Conservation (phyloP, 1,284 basidiomycete species). For the Rhodotorula sp. region DNA sequence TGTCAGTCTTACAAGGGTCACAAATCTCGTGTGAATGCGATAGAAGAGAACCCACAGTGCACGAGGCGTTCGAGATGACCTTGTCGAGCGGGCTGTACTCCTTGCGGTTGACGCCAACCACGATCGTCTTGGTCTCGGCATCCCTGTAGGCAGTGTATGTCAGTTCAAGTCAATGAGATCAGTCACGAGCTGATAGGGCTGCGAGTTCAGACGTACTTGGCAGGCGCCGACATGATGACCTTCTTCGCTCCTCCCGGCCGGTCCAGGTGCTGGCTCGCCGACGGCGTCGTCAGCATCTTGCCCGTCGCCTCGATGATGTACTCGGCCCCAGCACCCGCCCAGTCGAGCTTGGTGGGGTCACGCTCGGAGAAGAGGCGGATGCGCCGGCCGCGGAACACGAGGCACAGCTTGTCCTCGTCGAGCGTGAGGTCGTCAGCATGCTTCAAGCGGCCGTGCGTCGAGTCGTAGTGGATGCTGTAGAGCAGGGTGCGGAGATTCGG, state of each 20-base stretch:
- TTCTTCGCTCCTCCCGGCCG: slow-evolving; percentile 49
- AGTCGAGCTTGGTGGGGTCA: slow-evolving; percentile 51
- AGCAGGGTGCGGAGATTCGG: slow-evolving; percentile 47
- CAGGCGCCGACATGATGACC: slow-evolving; percentile 54
- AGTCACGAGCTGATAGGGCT: neutral
- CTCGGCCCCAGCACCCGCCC: slow-evolving; percentile 51
- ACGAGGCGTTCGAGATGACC: slow-evolving; percentile 53
- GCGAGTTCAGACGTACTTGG: slow-evolving; percentile 46
- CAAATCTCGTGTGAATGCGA: too few species aligned
- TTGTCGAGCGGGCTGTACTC: slow-evolving; percentile 48
- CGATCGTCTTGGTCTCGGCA: slow-evolving; percentile 43
- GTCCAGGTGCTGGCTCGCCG: slow-evolving; percentile 50
- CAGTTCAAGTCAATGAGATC: too few species aligned
- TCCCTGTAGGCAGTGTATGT: slow-evolving; percentile 2
- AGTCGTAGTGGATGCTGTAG: slow-evolving; percentile 47
- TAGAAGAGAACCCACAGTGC: slow-evolving; percentile 47
- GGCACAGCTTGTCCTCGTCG: slow-evolving; percentile 46
- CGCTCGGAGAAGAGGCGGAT: slow-evolving; percentile 50
- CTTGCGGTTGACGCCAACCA: slow-evolving; percentile 53
- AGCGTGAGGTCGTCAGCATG: slow-evolving; percentile 47
- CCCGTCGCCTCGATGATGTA: slow-evolving; percentile 47
- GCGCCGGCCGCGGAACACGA: slow-evolving; percentile 48
- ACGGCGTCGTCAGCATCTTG: slow-evolving; percentile 25
- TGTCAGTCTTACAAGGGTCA: too few species aligned
- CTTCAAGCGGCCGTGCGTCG: slow-evolving; percentile 51